Evolutionary conservation across 148 eudicot species (phyloP), one percentile per base, ranked within the genome.

Genomic region (Vaccinium myrtillus): DNA sequence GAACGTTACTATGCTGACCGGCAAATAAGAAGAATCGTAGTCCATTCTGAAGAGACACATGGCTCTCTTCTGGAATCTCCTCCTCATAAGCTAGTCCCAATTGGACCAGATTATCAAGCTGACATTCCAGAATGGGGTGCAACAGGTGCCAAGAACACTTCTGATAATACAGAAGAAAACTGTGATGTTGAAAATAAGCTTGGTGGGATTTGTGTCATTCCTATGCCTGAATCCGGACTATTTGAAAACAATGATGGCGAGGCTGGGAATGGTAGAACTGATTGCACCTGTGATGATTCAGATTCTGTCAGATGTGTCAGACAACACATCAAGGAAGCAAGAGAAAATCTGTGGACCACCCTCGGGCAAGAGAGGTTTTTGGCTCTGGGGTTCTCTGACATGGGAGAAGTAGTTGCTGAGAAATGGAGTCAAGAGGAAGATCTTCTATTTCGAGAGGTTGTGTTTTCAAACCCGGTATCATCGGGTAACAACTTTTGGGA

Each of bases 381-480:
- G 27, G 92, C 88, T 85, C 84, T 94, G 81, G 97, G 97, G 7
- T 91, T 94, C 59, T 43, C 83, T 85, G 92, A 89, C 51, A 91
- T 91, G 95, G 97, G 95, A 55, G 97, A 94, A 85, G 90, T 90
- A 11, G 97, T 94, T 79, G 92, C 94, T 8, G 91, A 88, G 79
- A 92, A 87, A 74, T 94, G 97, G 97, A 88, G 88, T 36, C 89
- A 84, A 84, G 90, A 91, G 53, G 97, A 94, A 70, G 89, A 92
- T 56, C 88, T 81, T 16, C 23, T 92, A 63, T 94, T 92, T 81
- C 90, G 87, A 25, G 91, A 92, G 87, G 92, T 91, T 80, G 86
- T 94, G 13, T 90, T 77, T 77, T 86, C 92, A 23, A 92, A 92
- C 87, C 95, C 92, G 4, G 88, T 69, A 58, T 89, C 93, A 36